phyloP scores from a whole-genome alignment of 495 filamentous ascomycete genomes.

The Penicillium paxilli region DNA sequence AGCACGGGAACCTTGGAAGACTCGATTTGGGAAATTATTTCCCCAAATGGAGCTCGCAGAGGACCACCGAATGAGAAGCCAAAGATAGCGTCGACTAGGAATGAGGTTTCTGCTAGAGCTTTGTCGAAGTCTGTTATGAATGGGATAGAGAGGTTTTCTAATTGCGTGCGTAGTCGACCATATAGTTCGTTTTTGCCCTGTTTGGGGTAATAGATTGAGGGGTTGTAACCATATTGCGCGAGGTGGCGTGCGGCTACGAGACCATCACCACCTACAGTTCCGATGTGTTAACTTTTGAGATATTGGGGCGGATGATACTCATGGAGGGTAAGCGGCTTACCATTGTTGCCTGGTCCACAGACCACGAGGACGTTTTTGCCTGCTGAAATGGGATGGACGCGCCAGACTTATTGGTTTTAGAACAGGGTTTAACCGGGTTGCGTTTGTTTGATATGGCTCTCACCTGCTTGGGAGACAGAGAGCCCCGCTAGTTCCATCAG shows the following conservation, averaged over 20 bases:
- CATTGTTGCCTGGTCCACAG: conserved; percentile 94
- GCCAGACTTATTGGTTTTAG: conserved; percentile 18
- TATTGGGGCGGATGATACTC: no score
- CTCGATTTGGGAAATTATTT: conserved; percentile 75
- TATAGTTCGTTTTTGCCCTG: conserved; percentile 87
- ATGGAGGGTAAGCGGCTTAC: conserved; percentile 43
- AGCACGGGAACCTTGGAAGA: conserved; percentile 73
- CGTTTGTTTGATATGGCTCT: not conserved
- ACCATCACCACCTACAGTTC: conserved; percentile 79
- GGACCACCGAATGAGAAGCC: conserved; percentile 95
- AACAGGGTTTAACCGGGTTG: not conserved
- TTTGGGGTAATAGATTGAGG: conserved; percentile 92
- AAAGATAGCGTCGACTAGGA: conserved; percentile 93
- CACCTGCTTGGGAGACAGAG: conserved; percentile 90
- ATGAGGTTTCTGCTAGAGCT: conserved; percentile 66
- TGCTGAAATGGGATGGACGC: conserved; percentile 69
- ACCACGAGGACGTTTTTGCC: conserved; percentile 80
- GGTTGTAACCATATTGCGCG: conserved; percentile 89
- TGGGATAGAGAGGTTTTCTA: conserved; percentile 76
- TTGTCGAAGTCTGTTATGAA: conserved; percentile 74
- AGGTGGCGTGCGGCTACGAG: conserved; percentile 94
- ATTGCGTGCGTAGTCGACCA: conserved; percentile 55
- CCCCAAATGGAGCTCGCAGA: conserved; percentile 84
- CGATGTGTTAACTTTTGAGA: not conserved
- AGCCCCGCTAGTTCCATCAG: conserved; percentile 96